A percentile compares a stretch with the other conserved stretches of the same genome.
These are phyloP conservation scores for Oxytropis ochrocephala DNA, from an alignment of 306 rosid genomes.

Conservation along the genomic window DNA sequence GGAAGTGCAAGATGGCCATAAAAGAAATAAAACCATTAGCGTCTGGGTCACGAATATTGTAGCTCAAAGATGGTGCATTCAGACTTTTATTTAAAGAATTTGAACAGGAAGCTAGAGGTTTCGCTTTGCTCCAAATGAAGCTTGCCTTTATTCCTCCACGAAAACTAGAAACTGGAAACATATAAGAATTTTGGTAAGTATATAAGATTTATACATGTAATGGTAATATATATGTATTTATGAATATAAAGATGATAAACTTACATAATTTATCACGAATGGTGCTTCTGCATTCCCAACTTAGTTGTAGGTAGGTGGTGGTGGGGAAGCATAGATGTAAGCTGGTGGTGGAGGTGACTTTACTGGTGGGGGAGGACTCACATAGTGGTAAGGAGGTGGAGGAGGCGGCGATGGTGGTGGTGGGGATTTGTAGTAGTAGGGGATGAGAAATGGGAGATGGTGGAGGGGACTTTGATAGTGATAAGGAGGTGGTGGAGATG, in stretches of 20 bases:
- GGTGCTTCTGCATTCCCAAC: background rate
- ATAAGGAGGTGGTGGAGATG: slow-evolving; percentile 40
- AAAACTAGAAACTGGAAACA: slow-evolving; percentile 55
- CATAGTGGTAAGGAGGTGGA: slow-evolving; percentile 55
- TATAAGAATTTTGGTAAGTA: background rate
- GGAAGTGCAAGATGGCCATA: slow-evolving; percentile 42
- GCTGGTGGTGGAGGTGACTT: slow-evolving; percentile 41
- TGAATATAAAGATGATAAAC: slow-evolving; percentile 7
- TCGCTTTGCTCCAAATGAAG: slow-evolving; percentile 33
- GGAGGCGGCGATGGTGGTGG: slow-evolving; percentile 58
- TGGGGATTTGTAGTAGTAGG: slow-evolving; percentile 50
- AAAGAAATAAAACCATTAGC: slow-evolving; percentile 31
- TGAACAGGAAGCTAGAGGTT: slow-evolving; percentile 41
- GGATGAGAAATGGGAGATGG: slow-evolving; percentile 37
- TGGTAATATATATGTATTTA: background rate
- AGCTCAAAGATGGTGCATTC: slow-evolving; percentile 8
- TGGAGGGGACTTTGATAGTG: slow-evolving; percentile 46
- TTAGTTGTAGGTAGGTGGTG: slow-evolving; percentile 50
- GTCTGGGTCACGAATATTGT: slow-evolving; percentile 25
- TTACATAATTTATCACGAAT: slow-evolving; percentile 46
- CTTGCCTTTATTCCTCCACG: slow-evolving; percentile 53
- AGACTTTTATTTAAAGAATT: slow-evolving; percentile 46
- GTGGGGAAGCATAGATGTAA: slow-evolving; percentile 60
- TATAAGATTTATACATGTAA: background rate
- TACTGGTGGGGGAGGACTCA: slow-evolving; percentile 48